These are phyloP conservation scores for Beauveria bassiana DNA, from an alignment of 2,329 filamentous ascomycete species.

Conservation along the genomic window DNA sequence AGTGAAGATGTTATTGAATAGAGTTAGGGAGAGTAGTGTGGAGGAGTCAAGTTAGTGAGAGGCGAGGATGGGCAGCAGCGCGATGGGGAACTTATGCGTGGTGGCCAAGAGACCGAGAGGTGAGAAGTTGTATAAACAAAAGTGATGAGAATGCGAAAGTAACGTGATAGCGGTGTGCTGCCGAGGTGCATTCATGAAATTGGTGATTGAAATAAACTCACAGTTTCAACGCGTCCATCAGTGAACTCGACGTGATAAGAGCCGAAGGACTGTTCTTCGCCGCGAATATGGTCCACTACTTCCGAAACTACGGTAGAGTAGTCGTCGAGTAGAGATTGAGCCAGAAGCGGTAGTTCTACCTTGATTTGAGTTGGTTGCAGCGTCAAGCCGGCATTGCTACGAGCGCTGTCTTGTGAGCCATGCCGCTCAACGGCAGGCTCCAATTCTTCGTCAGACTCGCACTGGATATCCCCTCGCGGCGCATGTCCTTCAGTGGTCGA, in stretches of 20 bases:
- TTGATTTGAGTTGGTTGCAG: slow-evolving; percentile 1
- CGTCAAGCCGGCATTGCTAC: background rate
- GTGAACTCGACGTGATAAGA: slow-evolving; percentile 36
- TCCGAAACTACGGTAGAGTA: slow-evolving; percentile 28
- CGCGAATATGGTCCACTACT: slow-evolving; percentile 29
- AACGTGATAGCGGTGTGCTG: background rate
- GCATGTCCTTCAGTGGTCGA: background rate
- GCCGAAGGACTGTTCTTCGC: slow-evolving; percentile 20
- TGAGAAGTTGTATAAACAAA: background rate
- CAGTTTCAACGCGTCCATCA: slow-evolving; percentile 37
- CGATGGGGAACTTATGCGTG: background rate
- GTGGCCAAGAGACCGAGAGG: background rate
- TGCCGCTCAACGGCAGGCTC: background rate
- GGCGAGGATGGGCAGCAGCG: background rate
- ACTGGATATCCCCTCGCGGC: background rate
- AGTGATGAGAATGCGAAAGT: background rate
- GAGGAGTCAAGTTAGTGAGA: background rate
- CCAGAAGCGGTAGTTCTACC: slow-evolving; percentile 7
- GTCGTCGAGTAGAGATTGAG: slow-evolving; percentile 12
- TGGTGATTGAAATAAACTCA: slow-evolving; percentile 24
- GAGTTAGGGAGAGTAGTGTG: background rate
- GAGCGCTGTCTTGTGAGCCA: background rate
- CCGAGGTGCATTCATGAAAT: background rate
- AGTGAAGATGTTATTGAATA: background rate
- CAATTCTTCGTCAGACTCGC: background rate